phyloP scores from a whole-genome alignment of 2,329 filamentous ascomycete species.

The Samsoniella hepiali region DNA sequence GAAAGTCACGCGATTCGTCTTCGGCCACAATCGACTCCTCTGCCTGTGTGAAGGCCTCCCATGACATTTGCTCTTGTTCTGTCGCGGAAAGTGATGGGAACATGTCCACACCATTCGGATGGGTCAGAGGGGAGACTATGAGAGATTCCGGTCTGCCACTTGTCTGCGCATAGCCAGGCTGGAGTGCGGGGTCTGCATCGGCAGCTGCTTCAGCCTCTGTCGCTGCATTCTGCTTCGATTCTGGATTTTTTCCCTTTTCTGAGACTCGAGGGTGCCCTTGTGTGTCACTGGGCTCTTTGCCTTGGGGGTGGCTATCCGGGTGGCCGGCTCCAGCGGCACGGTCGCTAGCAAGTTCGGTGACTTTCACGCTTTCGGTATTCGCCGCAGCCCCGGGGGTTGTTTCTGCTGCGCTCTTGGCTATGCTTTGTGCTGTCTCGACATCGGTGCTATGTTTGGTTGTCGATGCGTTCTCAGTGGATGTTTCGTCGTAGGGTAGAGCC shows the following conservation, averaged over 20 bases:
- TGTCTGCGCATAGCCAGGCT: background rate
- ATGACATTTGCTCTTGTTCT: conserved; percentile 36
- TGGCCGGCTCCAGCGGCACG: background rate
- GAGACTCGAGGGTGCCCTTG: background rate
- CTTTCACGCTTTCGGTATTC: background rate
- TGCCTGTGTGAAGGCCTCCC: conserved; percentile 36
- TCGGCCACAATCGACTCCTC: conserved; percentile 37
- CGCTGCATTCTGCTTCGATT: background rate
- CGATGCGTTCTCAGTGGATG: background rate
- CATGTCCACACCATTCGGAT: conserved; percentile 37
- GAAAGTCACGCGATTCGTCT: conserved; percentile 27
- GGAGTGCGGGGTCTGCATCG: background rate
- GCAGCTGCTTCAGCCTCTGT: background rate
- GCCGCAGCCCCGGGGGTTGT: background rate
- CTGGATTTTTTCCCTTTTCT: background rate
- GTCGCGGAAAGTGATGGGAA: conserved; percentile 35
- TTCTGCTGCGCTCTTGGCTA: background rate
- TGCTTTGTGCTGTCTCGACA: background rate
- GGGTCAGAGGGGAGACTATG: conserved; percentile 32
- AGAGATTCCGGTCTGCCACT: conserved; percentile 22
- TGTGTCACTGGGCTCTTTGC: background rate
- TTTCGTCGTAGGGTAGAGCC: background rate
- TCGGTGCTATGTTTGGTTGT: background rate
- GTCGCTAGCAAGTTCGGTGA: background rate
- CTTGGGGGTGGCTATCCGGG: background rate